Evolutionary conservation across 148 eudicot species (phyloP).

Genomic region (Amaranthus cruentus): DNA sequence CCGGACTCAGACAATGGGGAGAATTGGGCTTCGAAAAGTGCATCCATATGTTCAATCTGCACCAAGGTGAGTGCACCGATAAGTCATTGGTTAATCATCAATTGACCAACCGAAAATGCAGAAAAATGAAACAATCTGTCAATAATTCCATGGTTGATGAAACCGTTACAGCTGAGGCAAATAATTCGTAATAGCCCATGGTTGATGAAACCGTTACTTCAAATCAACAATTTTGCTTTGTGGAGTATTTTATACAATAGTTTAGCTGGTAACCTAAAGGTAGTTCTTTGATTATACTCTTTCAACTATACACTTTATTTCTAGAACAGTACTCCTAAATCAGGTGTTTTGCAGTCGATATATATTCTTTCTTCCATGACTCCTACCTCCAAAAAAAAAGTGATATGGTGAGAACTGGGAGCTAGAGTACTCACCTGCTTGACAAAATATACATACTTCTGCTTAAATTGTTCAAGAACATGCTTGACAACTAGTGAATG

Average conservation of each 20-base stretch:
- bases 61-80: conserved; percentile 10
- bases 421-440: conserved; percentile 59
- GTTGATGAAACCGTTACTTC: too few species aligned
- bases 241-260: too few species aligned
- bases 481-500: conserved; percentile 81
- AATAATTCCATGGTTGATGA: too few species aligned
- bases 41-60: conserved; percentile 96
- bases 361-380: neutral
- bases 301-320: too few species aligned
- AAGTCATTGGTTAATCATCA: too few species aligned
- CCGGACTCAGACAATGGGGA: conserved; percentile 93
- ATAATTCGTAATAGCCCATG: too few species aligned
- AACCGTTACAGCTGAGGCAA: too few species aligned
- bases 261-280: too few species aligned
- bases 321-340: neutral
- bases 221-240: too few species aligned
- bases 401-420: neutral
- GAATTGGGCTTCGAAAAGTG: conserved; percentile 92
- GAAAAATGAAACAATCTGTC: too few species aligned
- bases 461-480: conserved; percentile 75
- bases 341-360: neutral
- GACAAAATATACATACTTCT: conserved; percentile 72
- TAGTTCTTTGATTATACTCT: too few species aligned
- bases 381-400: neutral
- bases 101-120: too few species aligned